Base-by-base conservation (phyloP, 2,329 filamentous ascomycete species). In the Claviceps africana region DNA sequence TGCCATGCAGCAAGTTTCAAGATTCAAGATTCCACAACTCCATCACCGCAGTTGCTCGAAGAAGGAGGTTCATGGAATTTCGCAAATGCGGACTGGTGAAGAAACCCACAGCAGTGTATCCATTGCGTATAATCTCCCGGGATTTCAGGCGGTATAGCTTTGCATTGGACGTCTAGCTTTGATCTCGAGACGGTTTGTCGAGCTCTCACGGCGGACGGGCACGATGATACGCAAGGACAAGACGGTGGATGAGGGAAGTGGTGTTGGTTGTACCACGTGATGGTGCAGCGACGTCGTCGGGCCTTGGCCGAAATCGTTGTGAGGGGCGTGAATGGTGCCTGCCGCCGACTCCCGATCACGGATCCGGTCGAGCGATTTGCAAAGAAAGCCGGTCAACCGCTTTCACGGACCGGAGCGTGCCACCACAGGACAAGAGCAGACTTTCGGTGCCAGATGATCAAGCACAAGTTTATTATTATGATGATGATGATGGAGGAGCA, bases 101-200 rank as follows among this genome's bases (percentile, higher is more conserved):
- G 19, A 25, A 47, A 77, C 78, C 68, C 71, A 81, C 77, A 82
- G 70, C 61, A 82, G 65, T 54, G 79, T 82, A 65, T 82, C 79
- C 79, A 82, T 82, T 11, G n/a, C 35, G 15, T 28, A 42, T 15
- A 17, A 22, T 33, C 17, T 8, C 13, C 25, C 25, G 21, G 9
- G 10, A 17, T 17, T 11, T 4, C n/a, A 37, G n/a, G 40, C 28
- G 21, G 28, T 21, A 9, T 30, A n/a, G n/a, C n/a, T n/a, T n/a
- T n/a, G n/a, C n/a, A n/a, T n/a, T n/a, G n/a, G n/a, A n/a, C n/a
- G n/a, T n/a, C n/a, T n/a, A 19, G 42, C 11, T 25, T 33, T 33
- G 47, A 45, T 46, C 33, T 8, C 17, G 2, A 21, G 43, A 31
- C 50, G 43, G 33, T 39, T 28, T 51, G 42, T 37, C 17, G 17